Percentiles rank a stretch among this genome's conserved stretches.
Conservation (phyloP, 2,329 filamentous ascomycete species). For the Aschersonia sp. region DNA sequence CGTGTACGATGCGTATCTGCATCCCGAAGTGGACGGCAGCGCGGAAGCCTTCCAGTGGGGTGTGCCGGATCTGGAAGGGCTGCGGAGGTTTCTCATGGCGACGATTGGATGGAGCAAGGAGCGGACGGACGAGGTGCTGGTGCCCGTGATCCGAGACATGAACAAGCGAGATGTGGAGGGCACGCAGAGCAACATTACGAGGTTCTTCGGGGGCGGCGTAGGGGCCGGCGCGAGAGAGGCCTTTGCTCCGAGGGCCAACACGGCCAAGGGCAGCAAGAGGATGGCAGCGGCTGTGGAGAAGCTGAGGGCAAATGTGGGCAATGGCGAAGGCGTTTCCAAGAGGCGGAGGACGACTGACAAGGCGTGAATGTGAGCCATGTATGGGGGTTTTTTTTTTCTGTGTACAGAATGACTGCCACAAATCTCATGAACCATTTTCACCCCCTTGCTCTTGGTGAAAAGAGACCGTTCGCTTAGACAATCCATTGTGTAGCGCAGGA, state of each 20-base stretch:
- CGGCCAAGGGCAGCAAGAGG: slow-evolving; percentile 49
- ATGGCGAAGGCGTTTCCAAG: slow-evolving; percentile 5
- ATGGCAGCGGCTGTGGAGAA: slow-evolving; percentile 63
- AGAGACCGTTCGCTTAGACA: too few species aligned
- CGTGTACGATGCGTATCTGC: slow-evolving; percentile 70
- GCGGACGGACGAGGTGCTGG: slow-evolving; percentile 84
- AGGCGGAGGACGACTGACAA: slow-evolving; percentile 8
- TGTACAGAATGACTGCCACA: neutral
- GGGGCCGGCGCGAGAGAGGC: slow-evolving; percentile 51
- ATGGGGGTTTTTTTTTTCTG: neutral
- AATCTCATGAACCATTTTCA: too few species aligned
- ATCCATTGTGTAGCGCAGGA: too few species aligned
- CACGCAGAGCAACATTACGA: slow-evolving; percentile 92
- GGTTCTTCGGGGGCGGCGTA: slow-evolving; percentile 66
- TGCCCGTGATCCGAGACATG: slow-evolving; percentile 93
- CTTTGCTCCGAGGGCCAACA: slow-evolving; percentile 54
- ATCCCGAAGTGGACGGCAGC: slow-evolving; percentile 72
- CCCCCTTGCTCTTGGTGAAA: too few species aligned
- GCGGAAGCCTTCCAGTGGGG: slow-evolving; percentile 85
- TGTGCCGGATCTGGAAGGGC: slow-evolving; percentile 76
- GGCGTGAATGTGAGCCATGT: neutral
- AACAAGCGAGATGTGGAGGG: slow-evolving; percentile 78
- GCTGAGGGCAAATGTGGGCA: slow-evolving; percentile 31
- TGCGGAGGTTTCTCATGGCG: slow-evolving; percentile 72
- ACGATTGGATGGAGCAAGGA: slow-evolving; percentile 91